Evolutionary conservation across 2,329 filamentous ascomycete genomes (phyloP).

Genomic region (Aspergillus sojae): DNA sequence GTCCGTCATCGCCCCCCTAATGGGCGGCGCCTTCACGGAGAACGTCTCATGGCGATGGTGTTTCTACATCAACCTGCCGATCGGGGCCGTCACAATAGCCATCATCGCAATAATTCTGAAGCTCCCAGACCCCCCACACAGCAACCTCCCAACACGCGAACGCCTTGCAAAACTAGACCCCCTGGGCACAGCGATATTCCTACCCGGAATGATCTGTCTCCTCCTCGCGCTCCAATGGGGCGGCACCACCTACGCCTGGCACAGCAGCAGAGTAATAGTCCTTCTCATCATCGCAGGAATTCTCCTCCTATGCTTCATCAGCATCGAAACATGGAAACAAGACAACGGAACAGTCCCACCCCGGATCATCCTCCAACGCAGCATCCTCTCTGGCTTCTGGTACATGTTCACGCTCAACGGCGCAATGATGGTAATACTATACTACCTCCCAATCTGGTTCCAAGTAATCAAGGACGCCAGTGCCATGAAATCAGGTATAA

Average conservation of each 20-base stretch:
- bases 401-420: conserved; percentile 3
- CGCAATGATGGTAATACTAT: conserved; percentile 12
- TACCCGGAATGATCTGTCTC: conserved; percentile 14
- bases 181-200: background rate
- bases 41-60: conserved; percentile 18
- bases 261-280: conserved; percentile 10
- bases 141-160: background rate
- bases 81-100: conserved; percentile 10
- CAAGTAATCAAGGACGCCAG: conserved; percentile 3
- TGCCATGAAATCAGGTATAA: background rate
- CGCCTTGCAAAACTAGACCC: conserved; percentile 6
- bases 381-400: conserved; percentile 9
- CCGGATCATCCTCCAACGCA: conserved; percentile 11
- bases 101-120: conserved; percentile 4
- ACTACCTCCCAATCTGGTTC: conserved; percentile 11
- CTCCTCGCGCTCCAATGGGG: conserved; percentile 20
- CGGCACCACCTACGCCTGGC: conserved; percentile 15
- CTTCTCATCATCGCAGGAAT: conserved; percentile 10
- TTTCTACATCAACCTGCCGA: conserved; percentile 21
- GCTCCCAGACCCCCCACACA: background rate
- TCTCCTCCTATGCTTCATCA: conserved; percentile 6
- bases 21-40: conserved; percentile 48
- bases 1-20: conserved; percentile 42
- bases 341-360: conserved; percentile 13
- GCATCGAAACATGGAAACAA: conserved; percentile 6